Evolutionary conservation across 2,329 filamentous ascomycete genomes (phyloP), one percentile per base, ranked within the genome.

Genomic region (Pseudogymnoascus sp.): DNA sequence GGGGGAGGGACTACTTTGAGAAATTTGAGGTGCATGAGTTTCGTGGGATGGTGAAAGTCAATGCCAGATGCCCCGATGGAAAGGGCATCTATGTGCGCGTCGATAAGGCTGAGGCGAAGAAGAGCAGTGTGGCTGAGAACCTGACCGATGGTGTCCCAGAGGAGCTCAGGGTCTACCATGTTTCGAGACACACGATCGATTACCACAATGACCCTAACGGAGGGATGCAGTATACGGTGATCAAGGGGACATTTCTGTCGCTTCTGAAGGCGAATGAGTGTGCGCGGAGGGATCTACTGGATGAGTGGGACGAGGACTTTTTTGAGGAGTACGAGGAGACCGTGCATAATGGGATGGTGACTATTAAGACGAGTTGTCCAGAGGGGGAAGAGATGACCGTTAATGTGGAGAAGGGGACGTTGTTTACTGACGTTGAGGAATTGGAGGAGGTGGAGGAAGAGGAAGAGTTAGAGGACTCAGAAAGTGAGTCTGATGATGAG

Each of bases 391-490:
- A 54, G n/a, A 23, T 61, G 23, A 39, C 29, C 54, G 51, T 64
- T 39, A n/a, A 40, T 29, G 36, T 64, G 59, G 11, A 62, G 23
- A 51, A 51, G 51, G 42, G 60, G n/a, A 16, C 18, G 59, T 14
- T 62, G 12, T 14, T 47, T 18, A 47, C 60, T 18, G 16, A 54
- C 26, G 2, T 26, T 31, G 29, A 69, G 0, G 73, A 71, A 12
- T 68, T 71, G 0, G 78, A 74, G 11, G 37, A 39, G 5, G 14
- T 39, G 37, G 37, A 39, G 14, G 36, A 70, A 34, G 37, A 39
- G 14, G 36, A 70, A 34, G 77, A 79, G 1, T 78, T 80, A 64
- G 73, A 74, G 10, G 80, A 77, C 29, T 80, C 74, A 4, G 4
- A 3, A 7, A 2, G n/a, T 45, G 47, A 54, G 26, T 54, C 47